Evolutionary conservation across 2,329 filamentous ascomycete species (phyloP).

Genomic region (Penicillium capsulatum): DNA sequence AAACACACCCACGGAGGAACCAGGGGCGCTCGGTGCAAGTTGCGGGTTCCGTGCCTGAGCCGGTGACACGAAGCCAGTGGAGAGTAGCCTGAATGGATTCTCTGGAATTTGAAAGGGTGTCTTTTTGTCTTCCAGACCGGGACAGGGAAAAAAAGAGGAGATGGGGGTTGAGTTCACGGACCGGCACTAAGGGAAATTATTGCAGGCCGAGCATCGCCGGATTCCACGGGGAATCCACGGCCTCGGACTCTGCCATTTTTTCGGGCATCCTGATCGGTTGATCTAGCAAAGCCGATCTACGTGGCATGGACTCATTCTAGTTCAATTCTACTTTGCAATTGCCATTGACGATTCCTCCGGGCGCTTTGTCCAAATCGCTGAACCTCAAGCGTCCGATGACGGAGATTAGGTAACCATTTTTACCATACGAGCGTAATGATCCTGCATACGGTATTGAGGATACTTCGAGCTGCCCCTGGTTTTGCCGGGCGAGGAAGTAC

Average conservation of each 20-base stretch:
- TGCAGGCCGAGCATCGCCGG: slow-evolving; percentile 14
- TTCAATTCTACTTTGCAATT: too few relatives aligned
- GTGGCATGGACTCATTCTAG: too few relatives aligned
- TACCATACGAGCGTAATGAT: not conserved
- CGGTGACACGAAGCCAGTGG: too few relatives aligned
- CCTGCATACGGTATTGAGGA: slow-evolving; percentile 1
- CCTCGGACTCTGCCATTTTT: not conserved
- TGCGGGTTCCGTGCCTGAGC: too few relatives aligned
- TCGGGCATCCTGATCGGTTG: too few relatives aligned
- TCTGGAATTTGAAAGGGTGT: too few relatives aligned
- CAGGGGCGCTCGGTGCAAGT: not conserved
- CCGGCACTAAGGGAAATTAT: slow-evolving; percentile 12
- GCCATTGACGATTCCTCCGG: too few relatives aligned
- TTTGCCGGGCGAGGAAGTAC: slow-evolving; percentile 1
- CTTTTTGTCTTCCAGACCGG: too few relatives aligned
- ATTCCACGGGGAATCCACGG: slow-evolving; percentile 9
- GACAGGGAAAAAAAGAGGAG: slow-evolving; percentile 5
- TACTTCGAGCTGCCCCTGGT: not conserved
- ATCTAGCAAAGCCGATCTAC: too few relatives aligned
- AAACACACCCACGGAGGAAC: slow-evolving; percentile 10
- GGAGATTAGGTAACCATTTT: slow-evolving; percentile 13
- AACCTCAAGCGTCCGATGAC: slow-evolving; percentile 17
- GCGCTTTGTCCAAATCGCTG: slow-evolving; percentile 10
- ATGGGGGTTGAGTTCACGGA: slow-evolving; percentile 2
- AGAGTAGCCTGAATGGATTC: too few relatives aligned